Conservation (phyloP, 1,139 yeast species). For the Candida neerlandica region DNA sequence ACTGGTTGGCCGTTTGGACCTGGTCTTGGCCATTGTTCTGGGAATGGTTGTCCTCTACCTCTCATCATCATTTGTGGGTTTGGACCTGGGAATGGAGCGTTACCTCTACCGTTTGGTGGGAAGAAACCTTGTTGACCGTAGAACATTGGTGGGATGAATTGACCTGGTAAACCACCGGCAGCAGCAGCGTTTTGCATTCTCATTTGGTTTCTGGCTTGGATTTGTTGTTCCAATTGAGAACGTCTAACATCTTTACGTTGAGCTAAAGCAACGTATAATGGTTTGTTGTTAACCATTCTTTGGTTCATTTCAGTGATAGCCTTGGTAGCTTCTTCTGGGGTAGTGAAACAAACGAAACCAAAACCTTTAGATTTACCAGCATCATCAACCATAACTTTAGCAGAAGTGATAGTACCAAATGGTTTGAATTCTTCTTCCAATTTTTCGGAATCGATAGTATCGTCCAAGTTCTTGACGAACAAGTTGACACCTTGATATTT, state of each 20-base stretch:
- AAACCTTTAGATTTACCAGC: slow-evolving; percentile 95
- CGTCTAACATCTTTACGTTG: slow-evolving; percentile 99
- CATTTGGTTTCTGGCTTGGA: slow-evolving; percentile 97
- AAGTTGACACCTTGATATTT: slow-evolving; percentile 98
- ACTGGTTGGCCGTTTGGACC: slow-evolving; percentile 84
- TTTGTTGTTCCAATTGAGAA: slow-evolving; percentile 95
- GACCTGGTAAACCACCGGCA: slow-evolving; percentile 89
- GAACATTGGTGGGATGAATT: slow-evolving; percentile 94
- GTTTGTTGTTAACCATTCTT: slow-evolving; percentile 93
- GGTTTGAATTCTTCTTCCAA: slow-evolving; percentile 91
- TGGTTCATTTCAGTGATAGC: slow-evolving; percentile 99
- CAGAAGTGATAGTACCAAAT: slow-evolving; percentile 94
- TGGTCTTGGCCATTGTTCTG: slow-evolving; percentile 63
- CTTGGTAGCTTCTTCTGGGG: slow-evolving; percentile 98
- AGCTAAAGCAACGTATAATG: slow-evolving; percentile 97
- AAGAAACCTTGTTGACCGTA: slow-evolving; percentile 87
- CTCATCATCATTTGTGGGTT: slow-evolving; percentile 91
- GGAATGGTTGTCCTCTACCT: slow-evolving; percentile 65
- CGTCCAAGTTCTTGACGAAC: slow-evolving; percentile 96
- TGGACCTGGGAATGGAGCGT: slow-evolving; percentile 78
- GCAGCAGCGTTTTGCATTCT: slow-evolving; percentile 95
- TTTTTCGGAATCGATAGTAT: slow-evolving; percentile 85
- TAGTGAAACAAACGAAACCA: slow-evolving; percentile 96
- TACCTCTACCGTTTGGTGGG: slow-evolving; percentile 81
- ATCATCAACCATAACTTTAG: slow-evolving; percentile 95